Evolutionary conservation across 441 rosid genomes (phyloP), one percentile per base, ranked within the genome.

Genomic region (Eruca vesicaria): DNA sequence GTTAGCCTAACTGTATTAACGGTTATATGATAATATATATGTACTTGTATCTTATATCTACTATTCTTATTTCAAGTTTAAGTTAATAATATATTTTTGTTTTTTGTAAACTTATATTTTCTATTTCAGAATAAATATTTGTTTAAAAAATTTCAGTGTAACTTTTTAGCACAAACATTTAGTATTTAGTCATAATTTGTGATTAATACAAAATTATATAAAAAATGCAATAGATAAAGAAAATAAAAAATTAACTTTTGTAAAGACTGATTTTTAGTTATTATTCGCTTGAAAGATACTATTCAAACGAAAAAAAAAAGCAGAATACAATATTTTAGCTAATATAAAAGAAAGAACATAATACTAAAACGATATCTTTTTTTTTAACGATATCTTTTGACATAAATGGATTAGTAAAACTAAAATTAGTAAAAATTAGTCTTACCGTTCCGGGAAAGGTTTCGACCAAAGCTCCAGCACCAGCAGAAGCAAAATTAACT

Each of bases 401-500:
- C 3, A 50, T 50, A 50, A 50, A 16, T 50, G 10, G 56, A 50
- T 16, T 16, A 50, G 23, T 18, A 50, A 50, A n/a, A n/a, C n/a
- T n/a, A n/a, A n/a, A n/a, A n/a, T n/a, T n/a, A n/a, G n/a, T n/a
- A n/a, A n/a, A n/a, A n/a, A n/a, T n/a, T n/a, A n/a, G n/a, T n/a
- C n/a, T n/a, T n/a, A n/a, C n/a, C n/a, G 11, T 15, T 78, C 90
- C 87, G 7, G 58, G 71, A 56, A 38, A 8, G 7, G 90, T 86
- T 67, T 76, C 87, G 16, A 59, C 38, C 10, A 87, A 75, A 67
- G 82, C 85, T 29, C 89, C 85, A 29, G 87, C 88, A 56, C 82
- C 90, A 0, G 29, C 84, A 0, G 91, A 84, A 14, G 91, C 91
- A 20, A 83, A 87, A 41, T 84, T 87, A 1, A 79, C 76, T 4